Base-by-base conservation (phyloP, 1,139 yeast genomes). In the Saccharomyces hybrid region DNA sequence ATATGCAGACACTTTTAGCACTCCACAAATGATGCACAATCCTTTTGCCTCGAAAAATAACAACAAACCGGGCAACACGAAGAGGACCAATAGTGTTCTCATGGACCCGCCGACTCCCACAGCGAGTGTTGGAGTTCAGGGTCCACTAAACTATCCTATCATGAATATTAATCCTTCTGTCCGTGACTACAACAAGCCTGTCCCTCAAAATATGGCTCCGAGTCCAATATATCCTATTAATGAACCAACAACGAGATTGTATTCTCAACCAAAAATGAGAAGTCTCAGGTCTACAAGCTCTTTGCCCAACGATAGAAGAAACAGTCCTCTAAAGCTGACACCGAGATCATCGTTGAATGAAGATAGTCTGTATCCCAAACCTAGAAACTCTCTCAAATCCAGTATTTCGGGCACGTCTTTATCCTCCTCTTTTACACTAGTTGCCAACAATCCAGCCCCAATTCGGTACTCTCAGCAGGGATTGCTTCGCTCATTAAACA, bases 81-180 rank as follows among this genome's bases (percentile, higher is more conserved):
- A 66, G 65, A 64, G 74, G 54, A 65, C 68, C 50, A 64, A 67
- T 69, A 70, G 74, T 25, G 63, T 70, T 7, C 54, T 69, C 4
- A 65, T 69, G 60, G 75, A 71, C 56, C 74, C 74, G 1, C 58
- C 71, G 13, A 72, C 73, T 26, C 69, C 73, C 3, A 65, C 65
- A 1, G 58, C 64, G 7, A 51, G 50, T 48, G 50, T 54, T 4
- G 28, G 31, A 42, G 31, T 47, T 42, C 30, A 23, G 26, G 34
- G 27, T 30, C 23, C 44, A 8, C 23, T 38, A 13, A 38, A 38
- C 44, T 38, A 38, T 11, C 44, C 44, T 13, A 38, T 38, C 20
- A 38, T 38, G 44, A 38, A 38, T 20, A 20, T 38, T 5, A 38
- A 38, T 11, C 25, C 44, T 14, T 8, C 44, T 11, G 6, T 4